Conservation (phyloP, 345 rosid species). For the Salix purpurea region DNA sequence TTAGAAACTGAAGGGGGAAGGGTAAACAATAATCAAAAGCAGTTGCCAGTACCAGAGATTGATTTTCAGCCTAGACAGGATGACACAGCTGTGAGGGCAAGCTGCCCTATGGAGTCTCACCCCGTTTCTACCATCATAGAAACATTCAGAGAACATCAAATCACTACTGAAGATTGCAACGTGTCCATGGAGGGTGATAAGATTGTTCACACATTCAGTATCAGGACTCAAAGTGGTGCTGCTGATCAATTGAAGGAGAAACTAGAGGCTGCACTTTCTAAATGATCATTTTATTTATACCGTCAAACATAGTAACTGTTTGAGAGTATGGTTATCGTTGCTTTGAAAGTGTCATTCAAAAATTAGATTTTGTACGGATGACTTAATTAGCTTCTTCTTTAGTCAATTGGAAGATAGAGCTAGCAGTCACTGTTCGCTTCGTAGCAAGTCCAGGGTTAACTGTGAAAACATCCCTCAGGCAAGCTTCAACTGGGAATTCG, state of each 20-base stretch:
- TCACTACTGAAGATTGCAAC: slow-evolving; percentile 51
- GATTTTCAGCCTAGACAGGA: slow-evolving; percentile 73
- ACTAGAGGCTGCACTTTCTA: slow-evolving; percentile 54
- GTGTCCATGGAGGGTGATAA: slow-evolving; percentile 56
- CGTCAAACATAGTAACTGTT: neutral
- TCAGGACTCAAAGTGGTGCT: slow-evolving; percentile 58
- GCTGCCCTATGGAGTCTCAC: slow-evolving; percentile 72
- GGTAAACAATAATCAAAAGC: slow-evolving; percentile 40
- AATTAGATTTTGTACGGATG: neutral
- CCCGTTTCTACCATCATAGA: slow-evolving; percentile 62
- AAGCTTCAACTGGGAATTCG: neutral
- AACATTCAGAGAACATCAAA: slow-evolving; percentile 63
- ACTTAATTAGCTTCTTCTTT: neutral
- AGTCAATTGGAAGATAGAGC: neutral
- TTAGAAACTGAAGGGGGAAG: slow-evolving; percentile 73
- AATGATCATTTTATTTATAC: slow-evolving; percentile 28
- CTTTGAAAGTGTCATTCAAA: neutral
- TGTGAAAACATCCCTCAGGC: neutral
- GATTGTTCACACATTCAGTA: slow-evolving; percentile 70
- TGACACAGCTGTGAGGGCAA: slow-evolving; percentile 64
- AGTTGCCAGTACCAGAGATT: slow-evolving; percentile 45
- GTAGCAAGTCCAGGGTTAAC: neutral
- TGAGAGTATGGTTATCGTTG: too few relatives aligned
- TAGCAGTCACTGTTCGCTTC: neutral
- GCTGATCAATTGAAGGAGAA: slow-evolving; percentile 84